A percentile compares a stretch with the other conserved stretches of the same genome.
phyloP scores from a whole-genome alignment of 768 basidiomycete species.

The Hebeloma cylindrosporum region DNA sequence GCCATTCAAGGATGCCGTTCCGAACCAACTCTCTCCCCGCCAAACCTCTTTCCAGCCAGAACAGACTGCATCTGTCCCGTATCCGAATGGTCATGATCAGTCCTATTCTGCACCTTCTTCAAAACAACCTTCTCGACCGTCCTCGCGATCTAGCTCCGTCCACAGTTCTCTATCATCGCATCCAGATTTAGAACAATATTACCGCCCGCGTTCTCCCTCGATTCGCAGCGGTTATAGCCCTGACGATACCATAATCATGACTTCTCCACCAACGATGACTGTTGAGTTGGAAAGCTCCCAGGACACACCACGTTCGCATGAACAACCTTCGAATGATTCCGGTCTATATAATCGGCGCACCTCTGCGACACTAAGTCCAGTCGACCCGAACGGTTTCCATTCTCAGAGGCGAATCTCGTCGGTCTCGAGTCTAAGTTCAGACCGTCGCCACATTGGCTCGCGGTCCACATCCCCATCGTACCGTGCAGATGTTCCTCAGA shows the following conservation, averaged over 20 bases:
- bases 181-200: conserved; percentile 20
- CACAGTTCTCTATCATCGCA: conserved; percentile 27
- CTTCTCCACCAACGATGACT: conserved; percentile 28
- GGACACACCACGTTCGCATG: conserved; percentile 4
- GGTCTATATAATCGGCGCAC: background rate
- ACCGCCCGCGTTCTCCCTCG: conserved; percentile 39
- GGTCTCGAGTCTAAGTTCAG: conserved; percentile 30
- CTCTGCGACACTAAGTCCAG: conserved; percentile 28
- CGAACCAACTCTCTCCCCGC: conserved; percentile 21
- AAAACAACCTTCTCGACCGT: conserved; percentile 23
- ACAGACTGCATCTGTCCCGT: conserved; percentile 14
- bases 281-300: conserved; percentile 14
- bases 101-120: conserved; percentile 10
- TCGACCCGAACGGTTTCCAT: conserved; percentile 25
- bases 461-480: conserved; percentile 62
- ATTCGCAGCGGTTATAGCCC: conserved; percentile 29
- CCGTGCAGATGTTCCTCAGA: conserved; percentile 67
- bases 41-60: conserved; percentile 13
- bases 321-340: background rate
- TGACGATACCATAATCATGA: conserved; percentile 43
- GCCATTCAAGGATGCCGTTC: conserved; percentile 32
- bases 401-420: conserved; percentile 28
- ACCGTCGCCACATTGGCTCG: conserved; percentile 34
- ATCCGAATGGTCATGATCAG: conserved; percentile 13
- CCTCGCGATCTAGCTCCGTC: conserved; percentile 32